phyloP scores from a whole-genome alignment of 352 stramenopile species.

The Phytophthora sojae region DNA sequence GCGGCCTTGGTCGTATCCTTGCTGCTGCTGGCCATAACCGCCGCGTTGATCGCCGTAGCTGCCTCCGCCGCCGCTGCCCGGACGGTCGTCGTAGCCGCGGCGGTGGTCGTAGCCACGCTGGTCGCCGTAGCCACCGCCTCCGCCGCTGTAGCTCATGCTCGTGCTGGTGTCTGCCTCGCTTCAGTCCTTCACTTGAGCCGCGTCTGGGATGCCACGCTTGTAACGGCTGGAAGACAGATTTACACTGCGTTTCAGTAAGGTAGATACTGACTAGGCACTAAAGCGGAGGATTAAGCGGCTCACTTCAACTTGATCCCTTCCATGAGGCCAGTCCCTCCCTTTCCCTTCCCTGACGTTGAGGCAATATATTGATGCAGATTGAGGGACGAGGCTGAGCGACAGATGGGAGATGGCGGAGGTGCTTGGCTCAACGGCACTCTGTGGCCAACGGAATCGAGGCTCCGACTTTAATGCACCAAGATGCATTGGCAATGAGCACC shows the following conservation, averaged over 20 bases:
- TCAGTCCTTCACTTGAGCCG: not conserved
- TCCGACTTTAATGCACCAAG: too few species aligned
- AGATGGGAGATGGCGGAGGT: too few species aligned
- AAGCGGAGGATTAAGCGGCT: not conserved
- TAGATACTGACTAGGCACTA: conserved; percentile 4
- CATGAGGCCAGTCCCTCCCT: too few species aligned
- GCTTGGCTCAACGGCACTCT: too few species aligned
- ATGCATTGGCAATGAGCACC: too few species aligned
- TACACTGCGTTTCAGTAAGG: conserved; percentile 3
- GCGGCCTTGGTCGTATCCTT: conserved; percentile 9
- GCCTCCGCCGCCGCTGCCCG: conserved; percentile 6
- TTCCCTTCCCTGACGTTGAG: too few species aligned
- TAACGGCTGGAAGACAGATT: not conserved
- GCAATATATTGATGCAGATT: too few species aligned
- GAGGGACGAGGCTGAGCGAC: not conserved
- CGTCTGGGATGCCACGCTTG: not conserved
- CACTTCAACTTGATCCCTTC: conserved; percentile 8
- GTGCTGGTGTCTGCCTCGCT: not conserved
- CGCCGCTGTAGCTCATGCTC: conserved; percentile 31
- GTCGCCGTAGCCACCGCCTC: conserved; percentile 16
- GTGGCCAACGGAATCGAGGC: too few species aligned
- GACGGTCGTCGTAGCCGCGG: conserved; percentile 28
- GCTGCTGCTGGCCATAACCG: not conserved
- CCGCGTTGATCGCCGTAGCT: not conserved
- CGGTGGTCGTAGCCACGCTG: conserved; percentile 18